Evolutionary conservation across 108 stramenopile genomes (phyloP), one percentile per base, ranked within the genome.

Genomic region (Pelagomonas calceolata): DNA sequence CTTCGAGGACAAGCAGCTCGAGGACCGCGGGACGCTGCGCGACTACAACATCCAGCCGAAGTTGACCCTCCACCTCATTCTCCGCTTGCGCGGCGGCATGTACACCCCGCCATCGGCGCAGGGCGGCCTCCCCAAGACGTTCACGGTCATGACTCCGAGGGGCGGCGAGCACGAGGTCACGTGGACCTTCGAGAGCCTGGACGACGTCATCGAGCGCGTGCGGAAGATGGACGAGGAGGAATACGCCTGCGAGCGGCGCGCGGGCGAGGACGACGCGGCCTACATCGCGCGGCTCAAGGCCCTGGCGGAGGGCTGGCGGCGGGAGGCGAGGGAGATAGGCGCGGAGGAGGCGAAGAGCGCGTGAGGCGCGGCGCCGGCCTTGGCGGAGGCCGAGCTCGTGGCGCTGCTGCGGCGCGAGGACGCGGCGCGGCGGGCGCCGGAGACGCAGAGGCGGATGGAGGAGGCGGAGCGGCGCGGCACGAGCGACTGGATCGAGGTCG

Each of bases 11-110:
- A 78, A 78, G 77, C 85, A 86, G 84, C 79, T 88, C 36, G 82
- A 84, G 69, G 84, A 84, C 65, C 80, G 82, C 65, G 73, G 84
- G 65, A 86, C 85, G 26, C 79, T 86, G 18, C 36, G 75, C 30
- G 84, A 84, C 80, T 86, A 86, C 82, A 84, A 84, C 82, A 86
- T 86, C 82, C 78, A 82, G 79, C 79, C 80, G 73, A 79, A 85
- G 78, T 78, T 79, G 3, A 85, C 80, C 0, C 76, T 87, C 0
- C 84, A 87, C 79, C 77, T 87, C 32, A 85, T 89, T 68, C 85
- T 89, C 16, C 86, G 88, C 64, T 80, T 87, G 29, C 81, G 86
- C 15, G 86, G 90, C 74, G 88, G 87, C n/a, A 81, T 85, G 63
- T 73, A 77, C 65, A 70, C 70, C 39, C 9, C 67, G 51, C 45